Conservation (phyloP, 1,139 yeast species). For the Kodamaea alishanica region DNA sequence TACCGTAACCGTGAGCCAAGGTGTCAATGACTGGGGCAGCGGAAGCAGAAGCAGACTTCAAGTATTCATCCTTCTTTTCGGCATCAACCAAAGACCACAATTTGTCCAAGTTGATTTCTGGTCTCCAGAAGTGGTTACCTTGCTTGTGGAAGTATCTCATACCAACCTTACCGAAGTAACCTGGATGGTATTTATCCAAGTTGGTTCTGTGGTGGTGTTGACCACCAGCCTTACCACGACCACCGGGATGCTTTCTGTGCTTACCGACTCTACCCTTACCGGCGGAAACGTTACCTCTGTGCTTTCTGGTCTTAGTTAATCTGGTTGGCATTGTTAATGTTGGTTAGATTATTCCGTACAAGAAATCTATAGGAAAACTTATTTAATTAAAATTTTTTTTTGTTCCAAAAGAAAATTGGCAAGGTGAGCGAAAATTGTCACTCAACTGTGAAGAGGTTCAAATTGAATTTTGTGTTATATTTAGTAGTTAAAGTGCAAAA, state of each 20-base stretch:
- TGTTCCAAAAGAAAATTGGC: not conserved
- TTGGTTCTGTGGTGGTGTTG: slow-evolving; percentile 99
- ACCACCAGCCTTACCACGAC: slow-evolving; percentile 99
- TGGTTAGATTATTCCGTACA: slow-evolving; percentile 16
- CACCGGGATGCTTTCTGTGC: slow-evolving; percentile 99
- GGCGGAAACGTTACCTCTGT: slow-evolving; percentile 99
- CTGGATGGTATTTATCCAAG: slow-evolving; percentile 99
- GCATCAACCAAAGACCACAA: slow-evolving; percentile 96
- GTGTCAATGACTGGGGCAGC: slow-evolving; percentile 99
- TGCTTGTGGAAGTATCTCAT: slow-evolving; percentile 99
- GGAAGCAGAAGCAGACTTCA: slow-evolving; percentile 77
- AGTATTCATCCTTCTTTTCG: slow-evolving; percentile 93
- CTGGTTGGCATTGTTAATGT: slow-evolving; percentile 90
- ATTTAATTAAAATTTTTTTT: slow-evolving; percentile 10
- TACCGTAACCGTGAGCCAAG: slow-evolving; percentile 99
- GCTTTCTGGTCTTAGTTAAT: slow-evolving; percentile 99
- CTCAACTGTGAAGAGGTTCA: too few species aligned
- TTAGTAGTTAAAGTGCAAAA: not conserved
- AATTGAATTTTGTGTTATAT: too few species aligned
- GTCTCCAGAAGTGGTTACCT: slow-evolving; percentile 95
- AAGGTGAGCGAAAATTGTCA: too few species aligned
- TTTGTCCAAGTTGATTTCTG: slow-evolving; percentile 97
- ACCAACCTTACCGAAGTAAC: slow-evolving; percentile 99
- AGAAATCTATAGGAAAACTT: slow-evolving; percentile 9
- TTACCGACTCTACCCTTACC: slow-evolving; percentile 99